These are phyloP conservation scores for Trichoderma endophyticum DNA, from an alignment of 2,329 filamentous ascomycete species.

Conservation along the genomic window DNA sequence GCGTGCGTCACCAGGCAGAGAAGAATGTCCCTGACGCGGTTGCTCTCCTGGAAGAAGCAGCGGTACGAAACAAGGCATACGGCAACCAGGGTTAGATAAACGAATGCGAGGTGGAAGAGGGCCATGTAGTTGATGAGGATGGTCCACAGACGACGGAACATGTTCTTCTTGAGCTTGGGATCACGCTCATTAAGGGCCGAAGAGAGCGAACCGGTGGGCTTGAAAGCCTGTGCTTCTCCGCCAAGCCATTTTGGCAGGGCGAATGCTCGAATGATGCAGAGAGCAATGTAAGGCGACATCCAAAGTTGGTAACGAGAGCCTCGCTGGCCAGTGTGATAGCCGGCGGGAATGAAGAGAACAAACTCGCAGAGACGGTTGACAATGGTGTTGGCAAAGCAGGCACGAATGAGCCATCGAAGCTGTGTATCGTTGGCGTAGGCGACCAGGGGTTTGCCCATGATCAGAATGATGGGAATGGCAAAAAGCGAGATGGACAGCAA, in stretches of 20 bases:
- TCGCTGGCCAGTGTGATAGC: slow-evolving; percentile 57
- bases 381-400: slow-evolving; percentile 50
- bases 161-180: slow-evolving; percentile 46
- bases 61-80: slow-evolving; percentile 51
- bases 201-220: slow-evolving; percentile 56
- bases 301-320: slow-evolving; percentile 56
- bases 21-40: slow-evolving; percentile 39
- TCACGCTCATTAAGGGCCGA: slow-evolving; percentile 58
- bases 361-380: slow-evolving; percentile 55
- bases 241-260: slow-evolving; percentile 58
- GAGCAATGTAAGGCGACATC: slow-evolving; percentile 61
- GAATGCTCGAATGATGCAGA: slow-evolving; percentile 57
- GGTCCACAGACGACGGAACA: slow-evolving; percentile 51
- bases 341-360: slow-evolving; percentile 56
- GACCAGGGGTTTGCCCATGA: slow-evolving; percentile 55
- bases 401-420: slow-evolving; percentile 57
- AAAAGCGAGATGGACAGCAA: slow-evolving; percentile 53
- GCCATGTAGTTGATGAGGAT: slow-evolving; percentile 56
- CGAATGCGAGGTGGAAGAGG: slow-evolving; percentile 52
- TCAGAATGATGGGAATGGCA: slow-evolving; percentile 56
- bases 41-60: slow-evolving; percentile 41
- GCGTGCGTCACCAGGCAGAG: slow-evolving; percentile 56
- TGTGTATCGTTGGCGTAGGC: slow-evolving; percentile 52
- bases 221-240: slow-evolving; percentile 56
- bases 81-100: slow-evolving; percentile 50